Evolutionary conservation across 78 protist species (phyloP).

Genomic region (Capsaspora owczarzaki): DNA sequence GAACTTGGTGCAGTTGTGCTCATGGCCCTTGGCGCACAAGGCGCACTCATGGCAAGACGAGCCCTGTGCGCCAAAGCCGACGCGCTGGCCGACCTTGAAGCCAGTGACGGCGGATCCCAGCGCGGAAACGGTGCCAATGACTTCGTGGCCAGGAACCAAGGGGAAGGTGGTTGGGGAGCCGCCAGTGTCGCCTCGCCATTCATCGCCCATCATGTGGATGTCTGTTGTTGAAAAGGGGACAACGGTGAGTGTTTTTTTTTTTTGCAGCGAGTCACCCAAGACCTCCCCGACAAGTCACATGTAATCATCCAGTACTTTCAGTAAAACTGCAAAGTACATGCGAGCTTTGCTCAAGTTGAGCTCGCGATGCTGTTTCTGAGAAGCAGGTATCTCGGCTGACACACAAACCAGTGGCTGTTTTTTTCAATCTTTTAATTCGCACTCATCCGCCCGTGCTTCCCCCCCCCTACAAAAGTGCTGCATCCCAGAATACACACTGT

Average conservation of each 20-base stretch:
- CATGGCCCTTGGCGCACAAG: slow-evolving; percentile 18
- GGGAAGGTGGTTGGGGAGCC: background rate
- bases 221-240: background rate
- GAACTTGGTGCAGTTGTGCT: slow-evolving; percentile 14
- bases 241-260: background rate
- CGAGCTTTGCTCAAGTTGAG: no score
- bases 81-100: slow-evolving; percentile 31
- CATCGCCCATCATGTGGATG: background rate
- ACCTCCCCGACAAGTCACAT: no score
- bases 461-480: no score
- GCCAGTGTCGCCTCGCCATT: background rate
- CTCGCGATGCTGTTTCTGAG: no score
- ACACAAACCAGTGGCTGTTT: no score
- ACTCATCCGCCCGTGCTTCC: no score
- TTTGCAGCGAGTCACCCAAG: background rate
- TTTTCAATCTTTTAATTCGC: no score
- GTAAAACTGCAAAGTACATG: no score
- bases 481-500: no score
- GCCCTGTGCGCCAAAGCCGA: slow-evolving; percentile 41
- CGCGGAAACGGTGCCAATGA: background rate
- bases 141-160: background rate
- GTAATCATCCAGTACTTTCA: no score
- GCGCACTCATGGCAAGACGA: slow-evolving; percentile 30
- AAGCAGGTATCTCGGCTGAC: no score
- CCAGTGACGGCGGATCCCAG: background rate